Percentiles rank a stretch among this genome's conserved stretches.
These are phyloP conservation scores for Brettanomyces sp. DNA, from an alignment of 805 yeast genomes.

Conservation along the genomic window DNA sequence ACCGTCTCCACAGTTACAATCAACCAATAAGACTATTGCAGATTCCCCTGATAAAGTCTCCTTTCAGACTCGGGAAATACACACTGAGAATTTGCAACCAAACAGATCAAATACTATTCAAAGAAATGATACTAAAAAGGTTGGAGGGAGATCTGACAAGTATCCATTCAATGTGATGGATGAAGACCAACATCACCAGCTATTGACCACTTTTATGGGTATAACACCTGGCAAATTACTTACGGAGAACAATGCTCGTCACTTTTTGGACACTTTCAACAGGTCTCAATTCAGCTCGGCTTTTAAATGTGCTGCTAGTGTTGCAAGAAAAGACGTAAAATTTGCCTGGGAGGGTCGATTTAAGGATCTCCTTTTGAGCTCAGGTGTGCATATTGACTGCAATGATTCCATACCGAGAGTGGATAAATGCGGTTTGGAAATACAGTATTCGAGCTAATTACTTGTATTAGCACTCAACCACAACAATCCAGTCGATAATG, in stretches of 20 bases:
- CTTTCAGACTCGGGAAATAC: too few species aligned
- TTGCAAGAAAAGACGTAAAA: conserved; percentile 51
- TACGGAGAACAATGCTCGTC: conserved; percentile 12
- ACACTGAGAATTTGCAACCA: neutral
- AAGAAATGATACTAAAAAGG: neutral
- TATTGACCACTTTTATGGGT: conserved; percentile 16
- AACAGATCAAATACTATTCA: neutral
- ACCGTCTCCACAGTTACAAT: neutral
- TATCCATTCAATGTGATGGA: conserved; percentile 12
- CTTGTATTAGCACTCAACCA: too few species aligned
- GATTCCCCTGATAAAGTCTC: neutral
- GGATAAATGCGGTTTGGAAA: conserved; percentile 46
- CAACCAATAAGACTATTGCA: neutral
- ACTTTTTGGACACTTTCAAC: conserved; percentile 29
- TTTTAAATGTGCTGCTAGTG: conserved; percentile 61
- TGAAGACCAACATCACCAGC: conserved; percentile 12
- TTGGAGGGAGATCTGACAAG: neutral
- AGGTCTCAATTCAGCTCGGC: conserved; percentile 58
- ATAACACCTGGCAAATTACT: conserved; percentile 12
- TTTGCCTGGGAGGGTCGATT: conserved; percentile 83
- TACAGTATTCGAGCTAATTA: conserved; percentile 49
- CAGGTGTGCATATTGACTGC: conserved; percentile 51
- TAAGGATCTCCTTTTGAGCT: conserved; percentile 67
- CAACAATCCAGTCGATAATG: too few species aligned
- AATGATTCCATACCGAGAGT: conserved; percentile 37